Base-by-base conservation (phyloP, 2,329 filamentous ascomycete species). In the Diaporthe eres region DNA sequence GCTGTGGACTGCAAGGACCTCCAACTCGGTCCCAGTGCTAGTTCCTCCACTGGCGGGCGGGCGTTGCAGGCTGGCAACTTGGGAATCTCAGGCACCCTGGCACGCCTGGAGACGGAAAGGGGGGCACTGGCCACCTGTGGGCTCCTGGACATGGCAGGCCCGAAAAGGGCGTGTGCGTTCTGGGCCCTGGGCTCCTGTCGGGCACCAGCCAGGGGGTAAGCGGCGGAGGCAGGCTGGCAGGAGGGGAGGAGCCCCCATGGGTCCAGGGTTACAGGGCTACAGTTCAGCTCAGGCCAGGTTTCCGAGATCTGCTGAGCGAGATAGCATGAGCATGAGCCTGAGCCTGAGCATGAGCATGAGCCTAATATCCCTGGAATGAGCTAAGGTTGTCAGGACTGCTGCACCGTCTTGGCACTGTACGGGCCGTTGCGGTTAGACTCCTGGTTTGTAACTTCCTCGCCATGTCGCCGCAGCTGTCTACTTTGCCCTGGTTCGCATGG, bases 61-160 rank as follows among this genome's bases (percentile, higher is more conserved):
- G 5, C 51, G 42, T 57, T 55, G 55, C 55, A 57, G 49, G 70
- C 70, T 72, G 71, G 71, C 58, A 53, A 15, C 25, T 57, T 34
- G 44, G 28, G 53, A 34, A 34, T 8, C 53, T 57, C 15, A 34
- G n/a, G 51, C 19, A 49, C 44, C 44, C 42, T 44, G 42, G 12
- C 22, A 49, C 25, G 15, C 19, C 28, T 19, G 39, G 39, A 65
- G 13, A 65, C 44, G 12, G 53, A 37, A 57, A 31, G 42, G 39
- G 51, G 72, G 73, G 73, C 65, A 74, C 39, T 51, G 53, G 73
- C 72, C 72, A 68, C 61, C 42, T 58, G 71, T 57, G 58, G 60
- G 71, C 61, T 74, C 17, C 31, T 57, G n/a, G 49, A 53, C 34
- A 31, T 71, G 68, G 37, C 72, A 74, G 72, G 47, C 42, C 60